Conservation (phyloP, 2,329 filamentous ascomycete species). For the Cladorrhinum sp. region DNA sequence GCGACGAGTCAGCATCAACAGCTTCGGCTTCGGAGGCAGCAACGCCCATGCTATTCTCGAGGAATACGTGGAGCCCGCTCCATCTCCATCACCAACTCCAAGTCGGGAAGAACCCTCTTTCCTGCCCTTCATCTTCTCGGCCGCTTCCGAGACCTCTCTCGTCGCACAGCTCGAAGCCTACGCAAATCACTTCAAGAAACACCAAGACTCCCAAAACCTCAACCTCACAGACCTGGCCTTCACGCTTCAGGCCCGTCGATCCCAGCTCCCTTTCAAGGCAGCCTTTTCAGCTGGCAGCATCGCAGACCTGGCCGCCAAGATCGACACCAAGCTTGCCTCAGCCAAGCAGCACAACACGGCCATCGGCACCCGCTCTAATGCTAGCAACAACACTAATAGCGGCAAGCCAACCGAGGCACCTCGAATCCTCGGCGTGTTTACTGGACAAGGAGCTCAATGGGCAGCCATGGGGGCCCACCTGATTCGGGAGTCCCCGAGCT, state of each 20-base stretch:
- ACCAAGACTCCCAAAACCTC: not conserved
- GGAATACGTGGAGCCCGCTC: not conserved
- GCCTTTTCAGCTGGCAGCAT: not conserved
- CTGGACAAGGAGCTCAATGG: slow-evolving; percentile 34
- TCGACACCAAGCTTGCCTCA: not conserved
- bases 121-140: slow-evolving; percentile 8
- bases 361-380: not conserved
- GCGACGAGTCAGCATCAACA: slow-evolving; percentile 17
- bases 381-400: not conserved
- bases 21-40: slow-evolving; percentile 28
- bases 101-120: not conserved
- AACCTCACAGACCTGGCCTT: slow-evolving; percentile 9
- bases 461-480: slow-evolving; percentile 31
- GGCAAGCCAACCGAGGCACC: not conserved
- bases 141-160: slow-evolving; percentile 9
- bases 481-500: slow-evolving; percentile 16
- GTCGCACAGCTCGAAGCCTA: not conserved
- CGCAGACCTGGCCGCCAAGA: not conserved
- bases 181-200: not conserved
- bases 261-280: not conserved
- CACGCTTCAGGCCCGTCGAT: slow-evolving; percentile 11
- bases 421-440: slow-evolving; percentile 28
- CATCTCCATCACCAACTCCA: not conserved
- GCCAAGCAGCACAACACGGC: not conserved
- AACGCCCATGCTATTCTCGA: slow-evolving; percentile 30